Evolutionary conservation across 306 rosid genomes (phyloP).

Genomic region (Geum urbanum): DNA sequence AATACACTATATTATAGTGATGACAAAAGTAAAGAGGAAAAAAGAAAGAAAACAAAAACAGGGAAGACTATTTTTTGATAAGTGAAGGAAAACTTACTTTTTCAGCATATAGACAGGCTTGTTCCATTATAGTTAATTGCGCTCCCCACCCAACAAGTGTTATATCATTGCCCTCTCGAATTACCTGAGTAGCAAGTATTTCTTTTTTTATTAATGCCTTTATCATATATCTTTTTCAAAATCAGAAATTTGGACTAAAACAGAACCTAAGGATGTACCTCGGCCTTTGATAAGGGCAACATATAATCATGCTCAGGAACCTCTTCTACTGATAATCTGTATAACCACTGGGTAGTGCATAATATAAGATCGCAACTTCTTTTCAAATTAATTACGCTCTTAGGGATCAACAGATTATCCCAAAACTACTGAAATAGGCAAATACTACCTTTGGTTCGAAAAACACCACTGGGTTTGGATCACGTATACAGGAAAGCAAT

Average conservation of each 20-base stretch:
- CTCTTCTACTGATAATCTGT: constrained; percentile 94
- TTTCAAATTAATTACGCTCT: not conserved
- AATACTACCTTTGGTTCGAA: constrained; percentile 84
- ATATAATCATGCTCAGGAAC: constrained; percentile 86
- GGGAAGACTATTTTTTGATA: not conserved
- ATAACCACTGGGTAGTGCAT: constrained; percentile 64
- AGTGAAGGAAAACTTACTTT: constrained; percentile 43
- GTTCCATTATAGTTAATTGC: constrained; percentile 80
- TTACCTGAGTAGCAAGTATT: constrained; percentile 46
- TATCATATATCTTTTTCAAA: not conserved
- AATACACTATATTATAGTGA: not conserved
- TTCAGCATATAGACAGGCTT: constrained; percentile 90
- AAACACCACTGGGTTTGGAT: constrained; percentile 88
- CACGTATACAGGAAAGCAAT: constrained; percentile 76
- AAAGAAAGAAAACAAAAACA: no score
- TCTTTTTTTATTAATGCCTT: constrained; percentile 10
- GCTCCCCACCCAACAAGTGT: constrained; percentile 99
- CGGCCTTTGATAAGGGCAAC: constrained; percentile 90
- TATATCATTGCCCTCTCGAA: constrained; percentile 74
- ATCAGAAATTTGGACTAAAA: not conserved
- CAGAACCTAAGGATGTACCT: constrained; percentile 40
- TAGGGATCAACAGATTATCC: constrained; percentile 15
- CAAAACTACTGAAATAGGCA: not conserved
- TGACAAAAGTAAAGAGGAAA: not conserved
- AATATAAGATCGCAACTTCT: constrained; percentile 11